These are phyloP conservation scores for Amphirosellinia nigrospora DNA, from an alignment of 495 filamentous ascomycete species.

Conservation along the genomic window DNA sequence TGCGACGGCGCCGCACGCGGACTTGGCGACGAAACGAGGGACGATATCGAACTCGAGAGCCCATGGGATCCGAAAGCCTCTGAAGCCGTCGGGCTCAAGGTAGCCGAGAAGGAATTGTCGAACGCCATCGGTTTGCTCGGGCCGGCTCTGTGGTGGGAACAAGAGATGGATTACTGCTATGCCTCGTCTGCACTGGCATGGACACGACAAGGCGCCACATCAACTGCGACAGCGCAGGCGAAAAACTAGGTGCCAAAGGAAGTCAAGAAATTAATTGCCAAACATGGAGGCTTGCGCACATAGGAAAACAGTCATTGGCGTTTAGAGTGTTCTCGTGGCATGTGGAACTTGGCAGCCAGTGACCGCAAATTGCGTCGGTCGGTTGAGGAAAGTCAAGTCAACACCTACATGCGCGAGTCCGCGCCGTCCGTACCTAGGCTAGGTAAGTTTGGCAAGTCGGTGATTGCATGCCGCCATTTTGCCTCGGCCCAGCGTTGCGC, in stretches of 20 bases:
- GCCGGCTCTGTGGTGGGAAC: not conserved
- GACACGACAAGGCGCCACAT: conserved; percentile 26
- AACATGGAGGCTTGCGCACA: conserved; percentile 27
- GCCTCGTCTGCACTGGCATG: conserved; percentile 27
- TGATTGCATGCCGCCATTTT: conserved; percentile 25
- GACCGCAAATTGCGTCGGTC: conserved; percentile 32
- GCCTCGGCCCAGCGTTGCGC: conserved; percentile 35
- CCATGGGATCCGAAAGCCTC: conserved; percentile 42
- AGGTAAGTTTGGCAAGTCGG: not conserved
- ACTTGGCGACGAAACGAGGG: conserved; percentile 51
- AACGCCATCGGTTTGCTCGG: conserved; percentile 43
- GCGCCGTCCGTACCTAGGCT: not conserved
- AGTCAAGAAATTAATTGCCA: too few relatives aligned
- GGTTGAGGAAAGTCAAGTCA: conserved; percentile 18
- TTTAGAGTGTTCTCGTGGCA: conserved; percentile 21
- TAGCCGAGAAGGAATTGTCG: conserved; percentile 47
- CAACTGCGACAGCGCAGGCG: conserved; percentile 3
- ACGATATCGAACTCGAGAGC: conserved; percentile 55
- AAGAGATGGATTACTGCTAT: conserved; percentile 6
- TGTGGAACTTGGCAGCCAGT: conserved; percentile 35
- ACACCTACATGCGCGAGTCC: conserved; percentile 1
- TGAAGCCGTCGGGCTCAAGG: conserved; percentile 41
- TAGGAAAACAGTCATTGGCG: conserved; percentile 25
- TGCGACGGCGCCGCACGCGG: conserved; percentile 64
- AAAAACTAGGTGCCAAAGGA: conserved; percentile 7